These are phyloP conservation scores for Cornus suecica DNA, from an alignment of 148 eudicot genomes.

Conservation along the genomic window DNA sequence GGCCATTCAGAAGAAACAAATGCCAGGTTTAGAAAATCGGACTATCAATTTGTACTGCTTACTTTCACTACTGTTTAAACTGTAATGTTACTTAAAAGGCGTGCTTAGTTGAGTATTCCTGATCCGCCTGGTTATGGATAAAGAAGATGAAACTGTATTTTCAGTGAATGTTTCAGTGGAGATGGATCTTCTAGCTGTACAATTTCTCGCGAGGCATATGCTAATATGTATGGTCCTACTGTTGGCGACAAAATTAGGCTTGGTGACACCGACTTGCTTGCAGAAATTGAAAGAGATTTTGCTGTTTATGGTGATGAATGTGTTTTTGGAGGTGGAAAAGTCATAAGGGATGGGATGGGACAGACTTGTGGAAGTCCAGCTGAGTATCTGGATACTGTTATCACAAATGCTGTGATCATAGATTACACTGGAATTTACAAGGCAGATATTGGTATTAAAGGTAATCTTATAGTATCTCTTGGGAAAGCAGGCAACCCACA, in stretches of 20 bases:
- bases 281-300: slow-evolving; percentile 85
- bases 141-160: slow-evolving; percentile 12
- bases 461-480: slow-evolving; percentile 59
- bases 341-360: slow-evolving; percentile 93
- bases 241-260: slow-evolving; percentile 91
- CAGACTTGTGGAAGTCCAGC: slow-evolving; percentile 76
- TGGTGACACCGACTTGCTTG: slow-evolving; percentile 88
- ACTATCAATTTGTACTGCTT: slow-evolving; percentile 9
- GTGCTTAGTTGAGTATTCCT: neutral
- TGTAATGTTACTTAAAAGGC: neutral
- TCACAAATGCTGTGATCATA: slow-evolving; percentile 90
- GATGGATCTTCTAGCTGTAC: slow-evolving; percentile 55
- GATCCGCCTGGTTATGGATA: slow-evolving; percentile 4
- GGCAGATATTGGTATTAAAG: slow-evolving; percentile 93
- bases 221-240: slow-evolving; percentile 91
- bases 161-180: slow-evolving; percentile 61
- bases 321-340: slow-evolving; percentile 99
- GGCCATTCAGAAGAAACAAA: slow-evolving; percentile 56
- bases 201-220: slow-evolving; percentile 76
- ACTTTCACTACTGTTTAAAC: neutral
- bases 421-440: slow-evolving; percentile 89
- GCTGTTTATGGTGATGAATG: slow-evolving; percentile 89
- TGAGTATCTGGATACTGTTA: slow-evolving; percentile 82
- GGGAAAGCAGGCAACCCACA: slow-evolving; percentile 98
- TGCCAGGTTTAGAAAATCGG: slow-evolving; percentile 49